Evolutionary conservation across 2,329 filamentous ascomycete genomes (phyloP).

Genomic region (Thermothelomyces thermophilus): DNA sequence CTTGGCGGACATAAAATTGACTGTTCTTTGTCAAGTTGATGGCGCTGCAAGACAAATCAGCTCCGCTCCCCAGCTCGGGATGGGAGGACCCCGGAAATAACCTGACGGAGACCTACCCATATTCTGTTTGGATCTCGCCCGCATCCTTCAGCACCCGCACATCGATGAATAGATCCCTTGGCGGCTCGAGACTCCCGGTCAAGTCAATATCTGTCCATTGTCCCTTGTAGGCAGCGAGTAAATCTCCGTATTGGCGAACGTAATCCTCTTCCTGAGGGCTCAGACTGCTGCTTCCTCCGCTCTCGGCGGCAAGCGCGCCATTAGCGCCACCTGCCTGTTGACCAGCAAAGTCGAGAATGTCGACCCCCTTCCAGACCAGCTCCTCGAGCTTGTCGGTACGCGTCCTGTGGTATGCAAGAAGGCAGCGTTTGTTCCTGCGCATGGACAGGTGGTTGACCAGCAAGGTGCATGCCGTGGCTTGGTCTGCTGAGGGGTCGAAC

Average conservation of each 20-base stretch:
- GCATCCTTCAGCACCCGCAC: conserved; percentile 94
- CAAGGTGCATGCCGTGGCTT: conserved; percentile 77
- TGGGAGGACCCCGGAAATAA: neutral
- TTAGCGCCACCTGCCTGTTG: conserved; percentile 40
- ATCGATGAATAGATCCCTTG: conserved; percentile 94
- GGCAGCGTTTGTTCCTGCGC: conserved; percentile 90
- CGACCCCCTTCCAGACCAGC: conserved; percentile 84
- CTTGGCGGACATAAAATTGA: conserved; percentile 93
- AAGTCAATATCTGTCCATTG: conserved; percentile 98
- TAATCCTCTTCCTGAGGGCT: conserved; percentile 97
- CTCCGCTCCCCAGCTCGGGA: neutral
- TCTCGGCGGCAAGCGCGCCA: conserved; percentile 34
- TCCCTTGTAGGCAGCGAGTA: conserved; percentile 93
- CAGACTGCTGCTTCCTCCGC: conserved; percentile 63
- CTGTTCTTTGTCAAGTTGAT: conserved; percentile 98
- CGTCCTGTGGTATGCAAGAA: conserved; percentile 88
- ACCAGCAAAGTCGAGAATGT: conserved; percentile 65
- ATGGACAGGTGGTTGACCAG: conserved; percentile 93
- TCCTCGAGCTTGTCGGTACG: conserved; percentile 88
- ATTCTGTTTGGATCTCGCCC: conserved; percentile 98
- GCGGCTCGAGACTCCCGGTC: conserved; percentile 87
- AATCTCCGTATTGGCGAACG: conserved; percentile 81
- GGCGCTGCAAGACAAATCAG: conserved; percentile 49
- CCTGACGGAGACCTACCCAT: conserved; percentile 60
- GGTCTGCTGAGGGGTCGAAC: conserved; percentile 78